phyloP scores from a whole-genome alignment of 495 filamentous ascomycete species.

The Penicillium tannophilum region DNA sequence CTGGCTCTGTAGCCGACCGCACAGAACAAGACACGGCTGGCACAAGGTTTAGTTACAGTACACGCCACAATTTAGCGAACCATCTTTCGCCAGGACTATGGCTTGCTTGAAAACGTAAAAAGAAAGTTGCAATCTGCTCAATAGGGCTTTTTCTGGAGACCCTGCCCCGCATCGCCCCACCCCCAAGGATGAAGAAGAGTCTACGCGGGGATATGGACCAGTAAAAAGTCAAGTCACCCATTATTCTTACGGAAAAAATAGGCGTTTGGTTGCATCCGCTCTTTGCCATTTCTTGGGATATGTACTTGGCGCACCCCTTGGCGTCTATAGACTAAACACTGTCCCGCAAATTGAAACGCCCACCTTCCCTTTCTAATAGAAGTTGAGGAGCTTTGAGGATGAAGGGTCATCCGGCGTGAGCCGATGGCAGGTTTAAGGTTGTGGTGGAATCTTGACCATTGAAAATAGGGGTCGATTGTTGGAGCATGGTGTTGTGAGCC shows the following conservation, averaged over 20 bases:
- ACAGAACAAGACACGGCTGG: not conserved
- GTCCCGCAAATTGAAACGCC: not conserved
- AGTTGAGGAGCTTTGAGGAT: not conserved
- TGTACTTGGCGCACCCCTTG: not conserved
- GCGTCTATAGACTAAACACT: not conserved
- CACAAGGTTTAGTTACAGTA: not conserved
- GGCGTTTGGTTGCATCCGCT: not conserved
- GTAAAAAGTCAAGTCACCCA: not conserved
- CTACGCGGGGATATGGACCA: not conserved
- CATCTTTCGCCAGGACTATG: not conserved
- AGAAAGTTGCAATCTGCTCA: not conserved
- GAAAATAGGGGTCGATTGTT: not conserved
- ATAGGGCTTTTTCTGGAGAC: slow-evolving; percentile 1
- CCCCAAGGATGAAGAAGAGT: not conserved
- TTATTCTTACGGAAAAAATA: not conserved
- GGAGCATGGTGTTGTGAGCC: not conserved
- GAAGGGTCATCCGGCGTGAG: not conserved
- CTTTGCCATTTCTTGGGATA: not conserved
- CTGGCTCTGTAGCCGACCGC: not conserved
- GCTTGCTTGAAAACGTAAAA: not conserved
- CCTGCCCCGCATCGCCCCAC: not conserved
- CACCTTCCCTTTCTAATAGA: not conserved
- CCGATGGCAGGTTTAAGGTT: not conserved
- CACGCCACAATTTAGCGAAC: not conserved
- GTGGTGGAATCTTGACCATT: too few species aligned